phyloP scores from a whole-genome alignment of 495 filamentous ascomycete genomes.

The Podospora anserina region DNA sequence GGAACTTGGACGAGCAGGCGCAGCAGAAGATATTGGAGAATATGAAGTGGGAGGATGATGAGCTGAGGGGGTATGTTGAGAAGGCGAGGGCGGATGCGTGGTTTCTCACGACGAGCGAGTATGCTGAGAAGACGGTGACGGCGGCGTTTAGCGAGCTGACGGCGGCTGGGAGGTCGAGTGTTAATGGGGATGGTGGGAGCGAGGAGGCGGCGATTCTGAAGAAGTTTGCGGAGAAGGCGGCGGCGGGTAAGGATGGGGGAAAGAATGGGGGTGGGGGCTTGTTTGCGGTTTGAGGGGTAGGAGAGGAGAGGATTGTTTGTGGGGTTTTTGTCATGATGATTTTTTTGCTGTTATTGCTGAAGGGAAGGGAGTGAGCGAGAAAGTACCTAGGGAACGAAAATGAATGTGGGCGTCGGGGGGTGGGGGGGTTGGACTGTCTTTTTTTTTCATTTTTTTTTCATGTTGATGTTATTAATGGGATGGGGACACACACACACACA shows the following conservation, averaged over 20 bases:
- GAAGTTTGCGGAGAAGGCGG: not conserved
- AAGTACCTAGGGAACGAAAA: not conserved
- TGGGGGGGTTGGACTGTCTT: not conserved
- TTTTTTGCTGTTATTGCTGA: not conserved
- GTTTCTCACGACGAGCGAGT: slow-evolving; percentile 36
- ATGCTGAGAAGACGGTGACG: slow-evolving; percentile 32
- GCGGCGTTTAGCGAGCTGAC: slow-evolving; percentile 14
- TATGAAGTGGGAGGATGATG: slow-evolving; percentile 56
- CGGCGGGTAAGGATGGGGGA: not conserved
- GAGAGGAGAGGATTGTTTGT: not conserved
- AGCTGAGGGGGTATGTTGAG: slow-evolving; percentile 53
- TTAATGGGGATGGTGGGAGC: not conserved
- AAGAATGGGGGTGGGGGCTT: not conserved
- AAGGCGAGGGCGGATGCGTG: slow-evolving; percentile 59
- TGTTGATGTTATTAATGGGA: not conserved
- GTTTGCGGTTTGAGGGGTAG: not conserved
- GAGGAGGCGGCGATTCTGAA: not conserved
- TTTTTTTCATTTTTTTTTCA: not conserved
- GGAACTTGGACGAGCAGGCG: slow-evolving; percentile 42
- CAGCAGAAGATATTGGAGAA: slow-evolving; percentile 49
- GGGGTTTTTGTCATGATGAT: not conserved
- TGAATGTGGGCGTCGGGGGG: not conserved
- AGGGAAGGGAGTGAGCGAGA: not conserved
- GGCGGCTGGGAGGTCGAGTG: slow-evolving; percentile 1
- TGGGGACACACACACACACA: slow-evolving; percentile 4